Evolutionary conservation across 1,139 yeast genomes (phyloP).

Genomic region (Diutina pseudorugosa): DNA sequence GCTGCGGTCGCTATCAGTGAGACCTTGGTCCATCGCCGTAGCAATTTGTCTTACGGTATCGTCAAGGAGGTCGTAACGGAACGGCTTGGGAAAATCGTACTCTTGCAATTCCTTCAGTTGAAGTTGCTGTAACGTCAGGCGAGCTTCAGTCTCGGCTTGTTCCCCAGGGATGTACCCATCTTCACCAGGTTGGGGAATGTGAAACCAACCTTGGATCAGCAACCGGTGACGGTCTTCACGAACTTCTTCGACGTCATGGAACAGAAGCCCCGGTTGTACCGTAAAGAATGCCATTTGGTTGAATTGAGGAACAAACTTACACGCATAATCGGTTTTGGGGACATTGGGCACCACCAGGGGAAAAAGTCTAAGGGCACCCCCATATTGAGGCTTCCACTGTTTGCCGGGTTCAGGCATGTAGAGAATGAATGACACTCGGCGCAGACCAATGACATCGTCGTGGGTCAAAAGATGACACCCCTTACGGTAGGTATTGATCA

Average conservation of each 20-base stretch:
- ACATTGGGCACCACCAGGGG: conserved; percentile 84
- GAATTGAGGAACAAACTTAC: conserved; percentile 78
- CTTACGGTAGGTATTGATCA: conserved; percentile 79
- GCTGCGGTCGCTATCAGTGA: conserved; percentile 24
- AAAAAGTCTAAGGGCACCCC: conserved; percentile 83
- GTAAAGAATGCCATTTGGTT: conserved; percentile 93
- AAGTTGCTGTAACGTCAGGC: conserved; percentile 69
- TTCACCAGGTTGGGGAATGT: conserved; percentile 89
- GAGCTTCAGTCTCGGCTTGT: conserved; percentile 63
- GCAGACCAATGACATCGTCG: conserved; percentile 93
- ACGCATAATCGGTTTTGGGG: conserved; percentile 65
- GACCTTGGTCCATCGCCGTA: conserved; percentile 11
- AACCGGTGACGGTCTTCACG: conserved; percentile 79
- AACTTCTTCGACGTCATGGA: conserved; percentile 98
- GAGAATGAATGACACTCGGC: conserved; percentile 85
- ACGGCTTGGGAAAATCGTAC: conserved; percentile 65
- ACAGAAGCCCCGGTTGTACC: conserved; percentile 91
- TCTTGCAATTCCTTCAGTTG: conserved; percentile 70
- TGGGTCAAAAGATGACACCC: conserved; percentile 93
- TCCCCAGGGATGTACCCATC: conserved; percentile 73
- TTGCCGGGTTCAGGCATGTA: conserved; percentile 90
- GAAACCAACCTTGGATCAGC: conserved; percentile 98
- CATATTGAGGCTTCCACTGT: conserved; percentile 77
- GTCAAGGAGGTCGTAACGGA: conserved; percentile 20
- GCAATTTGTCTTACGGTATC: conserved; percentile 16